Evolutionary conservation across 805 yeast genomes (phyloP), one percentile per base, ranked within the genome.

Genomic region (Candida sonorensis): DNA sequence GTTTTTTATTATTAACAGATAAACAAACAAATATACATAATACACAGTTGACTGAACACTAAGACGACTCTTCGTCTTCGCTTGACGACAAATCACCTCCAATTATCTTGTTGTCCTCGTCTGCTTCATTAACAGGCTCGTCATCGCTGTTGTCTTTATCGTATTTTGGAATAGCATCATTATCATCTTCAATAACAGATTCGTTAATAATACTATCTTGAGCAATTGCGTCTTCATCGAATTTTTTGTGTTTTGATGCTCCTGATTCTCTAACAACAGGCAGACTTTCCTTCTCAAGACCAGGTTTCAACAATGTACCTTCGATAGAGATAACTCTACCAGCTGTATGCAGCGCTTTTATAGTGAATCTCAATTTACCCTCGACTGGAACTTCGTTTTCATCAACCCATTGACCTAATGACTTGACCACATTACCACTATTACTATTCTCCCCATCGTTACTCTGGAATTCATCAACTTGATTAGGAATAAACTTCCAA

Each of bases 401-500:
- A 54, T 90, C 95, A 10, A 66, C 66, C 98, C 98, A 90, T 54
- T 82, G 73, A 2, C 98, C 98, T 43, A 83, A 64, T 0, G 87
- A 78, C 36, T 42, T 50, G 26, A 38, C 38, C 13, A 45, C 35
- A 14, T 40, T 43, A 18, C 39, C 42, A 10, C 31, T 39, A 7
- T 46, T 48, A 16, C 51, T 58, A 1, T 44, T 45, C 9, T 27
- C 50, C 54, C 20, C 44, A 7, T 27, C 47, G 10, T 34, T 49
- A 12, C 36, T 53, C 10, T 38, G 41, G 17, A 48, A 44, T 42
- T 75, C 85, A 46, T 81, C 90, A 16, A 69, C 77, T 52, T 85
- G 86, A 47, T 71, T 76, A 31, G 92, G 90, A 33, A 84, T 69
- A 58, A 90, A 92, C 21, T 66, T 65, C 98, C 98, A 92, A 29